Conservation (phyloP, 805 yeast species). For the Alloascoidea hylecoeti region DNA sequence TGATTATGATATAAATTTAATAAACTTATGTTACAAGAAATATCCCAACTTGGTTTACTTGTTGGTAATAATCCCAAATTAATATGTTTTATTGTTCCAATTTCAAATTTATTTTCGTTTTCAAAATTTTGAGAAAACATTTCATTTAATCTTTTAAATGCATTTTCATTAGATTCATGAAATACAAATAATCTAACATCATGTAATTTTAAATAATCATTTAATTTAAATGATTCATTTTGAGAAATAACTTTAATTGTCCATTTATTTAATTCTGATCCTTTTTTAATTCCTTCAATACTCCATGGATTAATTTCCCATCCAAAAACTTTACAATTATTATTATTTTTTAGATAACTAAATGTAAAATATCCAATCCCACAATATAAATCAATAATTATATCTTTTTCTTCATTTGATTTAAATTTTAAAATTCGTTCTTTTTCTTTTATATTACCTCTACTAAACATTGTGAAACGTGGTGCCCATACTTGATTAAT, state of each 20-base stretch:
- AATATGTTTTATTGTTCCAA: conserved; percentile 53
- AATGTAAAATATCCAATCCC: conserved; percentile 82
- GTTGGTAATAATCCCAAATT: conserved; percentile 73
- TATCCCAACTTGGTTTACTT: conserved; percentile 47
- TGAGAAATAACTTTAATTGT: conserved; percentile 19
- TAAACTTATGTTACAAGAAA: conserved; percentile 18
- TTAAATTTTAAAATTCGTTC: conserved; percentile 36
- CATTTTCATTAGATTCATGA: conserved; percentile 46
- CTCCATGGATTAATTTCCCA: conserved; percentile 89
- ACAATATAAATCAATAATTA: conserved; percentile 62
- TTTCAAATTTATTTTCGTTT: conserved; percentile 8
- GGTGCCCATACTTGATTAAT: conserved; percentile 79
- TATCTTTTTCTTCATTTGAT: conserved; percentile 22
- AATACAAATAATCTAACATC: conserved; percentile 32
- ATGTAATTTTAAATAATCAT: too few species aligned
- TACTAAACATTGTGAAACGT: conserved; percentile 68
- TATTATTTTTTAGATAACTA: conserved; percentile 43
- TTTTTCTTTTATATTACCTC: conserved; percentile 80
- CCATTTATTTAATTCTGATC: conserved; percentile 31
- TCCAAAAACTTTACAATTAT: conserved; percentile 40
- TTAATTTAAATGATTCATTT: conserved; percentile 18
- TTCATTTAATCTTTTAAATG: conserved; percentile 22
- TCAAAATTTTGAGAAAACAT: conserved; percentile 8
- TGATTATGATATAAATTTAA: too few species aligned
- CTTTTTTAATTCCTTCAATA: conserved; percentile 50